A percentile compares a stretch with the other conserved stretches of the same genome.
These are phyloP conservation scores for Haplosporangium sp. DNA, from an alignment of 371 early-diverging fungal species.

Conservation along the genomic window DNA sequence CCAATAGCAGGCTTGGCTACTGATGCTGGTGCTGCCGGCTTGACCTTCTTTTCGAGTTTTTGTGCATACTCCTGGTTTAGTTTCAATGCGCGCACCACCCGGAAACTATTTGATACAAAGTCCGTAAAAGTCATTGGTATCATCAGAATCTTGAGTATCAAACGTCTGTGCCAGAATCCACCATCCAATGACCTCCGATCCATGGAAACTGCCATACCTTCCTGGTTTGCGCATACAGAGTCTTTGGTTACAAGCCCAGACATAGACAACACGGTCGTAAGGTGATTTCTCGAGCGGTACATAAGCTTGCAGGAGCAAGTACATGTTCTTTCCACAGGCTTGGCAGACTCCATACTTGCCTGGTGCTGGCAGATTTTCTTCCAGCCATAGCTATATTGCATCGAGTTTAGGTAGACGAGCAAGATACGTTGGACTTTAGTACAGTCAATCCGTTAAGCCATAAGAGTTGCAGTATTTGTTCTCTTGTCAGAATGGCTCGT, in stretches of 20 bases:
- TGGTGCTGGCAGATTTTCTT: slow-evolving; percentile 46
- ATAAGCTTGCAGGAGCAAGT: slow-evolving; percentile 77
- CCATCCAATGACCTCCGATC: neutral
- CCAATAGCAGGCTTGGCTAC: slow-evolving; percentile 15
- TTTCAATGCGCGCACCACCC: slow-evolving; percentile 72
- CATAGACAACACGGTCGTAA: slow-evolving; percentile 81
- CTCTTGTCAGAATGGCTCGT: neutral
- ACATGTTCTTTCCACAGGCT: slow-evolving; percentile 68
- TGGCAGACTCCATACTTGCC: slow-evolving; percentile 24
- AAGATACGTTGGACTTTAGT: no score
- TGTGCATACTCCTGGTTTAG: slow-evolving; percentile 73
- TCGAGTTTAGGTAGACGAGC: neutral
- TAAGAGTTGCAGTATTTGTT: no score
- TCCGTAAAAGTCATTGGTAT: no score
- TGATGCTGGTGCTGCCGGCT: slow-evolving; percentile 45
- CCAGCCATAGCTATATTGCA: slow-evolving; percentile 56
- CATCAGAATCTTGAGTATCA: no score
- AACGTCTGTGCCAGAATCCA: no score
- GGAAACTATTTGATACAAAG: slow-evolving; percentile 59
- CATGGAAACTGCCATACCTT: slow-evolving; percentile 57
- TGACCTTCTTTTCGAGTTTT: slow-evolving; percentile 60
- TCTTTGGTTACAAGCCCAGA: slow-evolving; percentile 82
- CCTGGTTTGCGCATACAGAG: slow-evolving; percentile 76
- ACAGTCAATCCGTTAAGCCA: no score
- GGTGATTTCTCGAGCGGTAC: slow-evolving; percentile 78